A percentile compares a stretch with the other conserved stretches of the same genome.
Conservation (phyloP, 768 basidiomycete species). For the Plicaturopsis crispa region DNA sequence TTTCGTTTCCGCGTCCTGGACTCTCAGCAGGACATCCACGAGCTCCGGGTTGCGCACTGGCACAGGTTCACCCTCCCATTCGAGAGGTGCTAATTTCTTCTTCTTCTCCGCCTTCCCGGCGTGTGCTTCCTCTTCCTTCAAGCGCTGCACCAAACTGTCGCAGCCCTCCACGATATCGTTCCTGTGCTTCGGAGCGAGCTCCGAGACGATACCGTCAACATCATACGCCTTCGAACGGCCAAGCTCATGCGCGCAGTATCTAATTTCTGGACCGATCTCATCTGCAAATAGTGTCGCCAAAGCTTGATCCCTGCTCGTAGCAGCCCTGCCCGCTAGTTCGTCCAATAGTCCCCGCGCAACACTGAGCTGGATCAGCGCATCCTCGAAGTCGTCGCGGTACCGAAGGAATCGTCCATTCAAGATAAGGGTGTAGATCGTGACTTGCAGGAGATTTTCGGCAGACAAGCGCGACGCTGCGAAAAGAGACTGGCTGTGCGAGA, state of each 20-base stretch:
- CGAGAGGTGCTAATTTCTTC: slow-evolving; percentile 50
- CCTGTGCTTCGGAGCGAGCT: slow-evolving; percentile 49
- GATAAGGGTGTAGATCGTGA: slow-evolving; percentile 70
- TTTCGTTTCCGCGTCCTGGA: slow-evolving; percentile 68
- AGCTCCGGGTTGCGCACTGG: slow-evolving; percentile 88
- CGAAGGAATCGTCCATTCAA: slow-evolving; percentile 80
- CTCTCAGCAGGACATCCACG: slow-evolving; percentile 77
- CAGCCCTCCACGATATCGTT: slow-evolving; percentile 59
- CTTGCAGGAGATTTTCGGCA: slow-evolving; percentile 57
- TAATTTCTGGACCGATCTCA: slow-evolving; percentile 83
- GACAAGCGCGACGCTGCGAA: slow-evolving; percentile 44
- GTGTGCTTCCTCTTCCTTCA: slow-evolving; percentile 35
- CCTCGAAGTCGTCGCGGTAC: slow-evolving; percentile 68
- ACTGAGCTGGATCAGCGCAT: slow-evolving; percentile 66
- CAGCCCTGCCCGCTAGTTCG: slow-evolving; percentile 51
- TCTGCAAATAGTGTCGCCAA: slow-evolving; percentile 79
- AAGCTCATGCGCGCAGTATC: slow-evolving; percentile 87
- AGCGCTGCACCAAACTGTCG: slow-evolving; percentile 42
- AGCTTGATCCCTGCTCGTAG: slow-evolving; percentile 81
- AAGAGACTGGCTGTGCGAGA: slow-evolving; percentile 66
- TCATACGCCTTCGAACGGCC: slow-evolving; percentile 77
- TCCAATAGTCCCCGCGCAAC: slow-evolving; percentile 73
- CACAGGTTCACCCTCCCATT: slow-evolving; percentile 79
- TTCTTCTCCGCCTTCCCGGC: slow-evolving; percentile 30
- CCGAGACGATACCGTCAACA: slow-evolving; percentile 64